These are phyloP conservation scores for Cytospora piceicola DNA, from an alignment of 2,329 filamentous ascomycete genomes.

Conservation along the genomic window DNA sequence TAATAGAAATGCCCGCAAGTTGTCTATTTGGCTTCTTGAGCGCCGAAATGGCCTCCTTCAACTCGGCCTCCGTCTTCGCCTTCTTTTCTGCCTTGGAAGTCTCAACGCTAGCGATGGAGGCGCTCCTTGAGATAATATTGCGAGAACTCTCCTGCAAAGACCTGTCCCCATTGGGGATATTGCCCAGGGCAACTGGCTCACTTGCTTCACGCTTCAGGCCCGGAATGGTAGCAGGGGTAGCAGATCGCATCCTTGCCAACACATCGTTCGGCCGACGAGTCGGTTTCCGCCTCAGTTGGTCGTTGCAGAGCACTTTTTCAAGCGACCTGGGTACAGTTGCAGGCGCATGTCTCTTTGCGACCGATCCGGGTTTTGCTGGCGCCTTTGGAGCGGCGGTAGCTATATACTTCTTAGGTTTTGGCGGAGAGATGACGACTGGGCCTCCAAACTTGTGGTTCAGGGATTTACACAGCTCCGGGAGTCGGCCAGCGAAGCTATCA, in stretches of 20 bases:
- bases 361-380: conserved; percentile 56
- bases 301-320: conserved; percentile 65
- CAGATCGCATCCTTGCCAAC: conserved; percentile 69
- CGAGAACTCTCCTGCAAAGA: conserved; percentile 50
- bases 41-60: conserved; percentile 73
- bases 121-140: conserved; percentile 45
- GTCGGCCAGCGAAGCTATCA: conserved; percentile 69
- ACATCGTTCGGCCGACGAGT: conserved; percentile 61
- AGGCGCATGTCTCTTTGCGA: conserved; percentile 51
- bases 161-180: conserved; percentile 50
- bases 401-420: conserved; percentile 55
- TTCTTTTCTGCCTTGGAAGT: conserved; percentile 67
- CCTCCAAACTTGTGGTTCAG: conserved; percentile 79
- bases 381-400: conserved; percentile 44
- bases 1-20: conserved; percentile 67
- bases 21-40: conserved; percentile 77
- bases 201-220: conserved; percentile 71
- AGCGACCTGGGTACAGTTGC: conserved; percentile 56
- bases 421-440: conserved; percentile 61
- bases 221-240: conserved; percentile 63
- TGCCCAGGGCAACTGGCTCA: conserved; percentile 58
- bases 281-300: conserved; percentile 58
- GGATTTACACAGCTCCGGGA: conserved; percentile 71
- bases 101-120: conserved; percentile 54
- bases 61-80: conserved; percentile 68